Conservation (phyloP, 306 rosid species). For the Gastrolobium villosum region DNA sequence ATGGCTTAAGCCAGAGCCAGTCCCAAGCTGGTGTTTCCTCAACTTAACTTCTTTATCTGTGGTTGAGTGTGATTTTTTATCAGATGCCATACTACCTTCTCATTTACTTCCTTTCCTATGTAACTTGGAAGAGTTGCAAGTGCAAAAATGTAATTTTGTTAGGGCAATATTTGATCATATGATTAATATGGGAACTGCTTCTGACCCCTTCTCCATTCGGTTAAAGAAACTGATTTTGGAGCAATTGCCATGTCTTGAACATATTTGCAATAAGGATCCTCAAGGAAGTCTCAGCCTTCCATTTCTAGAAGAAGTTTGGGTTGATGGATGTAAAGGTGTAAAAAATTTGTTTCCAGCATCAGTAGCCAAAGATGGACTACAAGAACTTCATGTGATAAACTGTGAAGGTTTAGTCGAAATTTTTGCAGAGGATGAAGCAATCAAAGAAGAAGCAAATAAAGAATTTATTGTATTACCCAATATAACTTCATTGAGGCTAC, state of each 20-base stretch:
- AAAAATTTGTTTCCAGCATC: not conserved
- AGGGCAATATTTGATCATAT: not conserved
- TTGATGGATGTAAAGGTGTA: not conserved
- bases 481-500: not conserved
- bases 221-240: not conserved
- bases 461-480: not conserved
- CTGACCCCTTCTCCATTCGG: too few relatives aligned
- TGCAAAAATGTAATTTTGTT: not conserved
- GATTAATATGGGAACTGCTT: too few relatives aligned
- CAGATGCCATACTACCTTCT: not conserved
- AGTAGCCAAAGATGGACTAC: too few relatives aligned
- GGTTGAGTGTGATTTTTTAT: not conserved
- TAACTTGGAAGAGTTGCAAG: not conserved
- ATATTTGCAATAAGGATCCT: slow-evolving; percentile 19
- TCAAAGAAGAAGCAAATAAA: too few relatives aligned
- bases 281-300: not conserved
- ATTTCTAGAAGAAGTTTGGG: not conserved
- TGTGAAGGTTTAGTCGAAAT: too few relatives aligned
- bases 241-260: not conserved
- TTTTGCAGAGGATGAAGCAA: too few relatives aligned
- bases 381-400: too few relatives aligned
- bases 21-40: not conserved
- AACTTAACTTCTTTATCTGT: not conserved
- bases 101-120: not conserved
- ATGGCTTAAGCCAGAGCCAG: not conserved